A percentile compares a stretch with the other conserved stretches of the same genome.
phyloP scores from a whole-genome alignment of 169 alveolate species.

The Plasmodium relictum region DNA sequence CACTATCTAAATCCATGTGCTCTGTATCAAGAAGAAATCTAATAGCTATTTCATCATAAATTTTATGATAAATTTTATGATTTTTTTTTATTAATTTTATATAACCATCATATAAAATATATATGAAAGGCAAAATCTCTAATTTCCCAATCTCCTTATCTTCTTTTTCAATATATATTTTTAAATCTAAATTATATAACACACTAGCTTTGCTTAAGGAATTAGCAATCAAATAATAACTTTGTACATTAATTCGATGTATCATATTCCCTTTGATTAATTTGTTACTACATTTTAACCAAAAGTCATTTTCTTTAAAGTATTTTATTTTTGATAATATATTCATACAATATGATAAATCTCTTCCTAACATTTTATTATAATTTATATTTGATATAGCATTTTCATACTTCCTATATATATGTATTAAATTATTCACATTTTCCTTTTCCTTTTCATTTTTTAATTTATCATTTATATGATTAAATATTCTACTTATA shows the following conservation, averaged over 20 bases:
- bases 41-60: constrained; percentile 46
- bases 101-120: neutral
- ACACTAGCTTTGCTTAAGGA: constrained; percentile 27
- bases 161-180: neutral
- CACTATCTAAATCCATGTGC: constrained; percentile 18
- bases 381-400: constrained; percentile 15
- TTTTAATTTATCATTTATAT: constrained; percentile 11
- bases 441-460: neutral
- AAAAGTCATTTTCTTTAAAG: constrained; percentile 26
- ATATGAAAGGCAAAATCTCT: neutral
- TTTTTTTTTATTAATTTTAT: neutral
- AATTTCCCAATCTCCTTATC: neutral
- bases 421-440: neutral
- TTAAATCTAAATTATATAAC: neutral
- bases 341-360: constrained; percentile 68
- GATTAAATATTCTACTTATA: constrained; percentile 39
- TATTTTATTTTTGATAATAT: constrained; percentile 42
- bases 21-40: constrained; percentile 41
- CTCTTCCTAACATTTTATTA: constrained; percentile 64
- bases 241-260: constrained; percentile 29
- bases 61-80: constrained; percentile 6
- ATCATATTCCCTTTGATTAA: constrained; percentile 61
- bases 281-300: constrained; percentile 28
- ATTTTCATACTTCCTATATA: constrained; percentile 32
- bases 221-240: constrained; percentile 51